Base-by-base conservation (phyloP, 1,284 basidiomycete genomes). In the Omphalotus olearius region DNA sequence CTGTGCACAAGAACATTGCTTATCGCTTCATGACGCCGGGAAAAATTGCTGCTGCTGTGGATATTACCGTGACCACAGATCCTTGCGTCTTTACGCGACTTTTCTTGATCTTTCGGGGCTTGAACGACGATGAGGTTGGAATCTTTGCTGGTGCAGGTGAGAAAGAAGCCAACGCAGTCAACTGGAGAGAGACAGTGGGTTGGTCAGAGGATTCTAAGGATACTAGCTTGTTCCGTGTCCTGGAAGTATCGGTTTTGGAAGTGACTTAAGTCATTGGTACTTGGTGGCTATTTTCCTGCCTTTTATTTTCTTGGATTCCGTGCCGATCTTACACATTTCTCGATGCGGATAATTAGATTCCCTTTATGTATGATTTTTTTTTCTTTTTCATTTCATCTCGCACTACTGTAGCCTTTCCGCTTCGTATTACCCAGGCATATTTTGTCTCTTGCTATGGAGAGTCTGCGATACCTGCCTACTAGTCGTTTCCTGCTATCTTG, bases 181-280 rank as follows among this genome's bases (percentile, higher is more conserved):
- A 91, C 66, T 91, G 89, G 88, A 72, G 86, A 52, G 84, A 87
- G 59, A 66, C 82, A 30, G 79, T 90, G 30, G 83, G 83, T 17
- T 91, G 87, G 85, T 79, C 78, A 13, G 89, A 91, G 65, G 75
- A 82, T 60, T 82, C 81, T 43, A 89, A 88, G 64, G 87, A 90
- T 58, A 61, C 78, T 23, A 71, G 75, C 11, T 71, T 82, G 64
- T 91, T 91, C 70, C 79, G 88, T 16, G 76, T 91, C 47, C 66
- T 91, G 59, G 89, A 91, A 68, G 84, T 81, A 17, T 84, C 85
- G 4, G 73, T 90, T 38, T 71, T 91, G 60, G 88, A 91, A 69
- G 75, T 89, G 43, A 69, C 72, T 47, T 87, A 69, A 65, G 17
- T 17, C 6, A 1, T 25, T 17, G 20, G 18, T 51, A 45, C 18